A percentile compares a stretch with the other conserved stretches of the same genome.
phyloP scores from a whole-genome alignment of 441 rosid genomes.

The Mallotus japonicus region DNA sequence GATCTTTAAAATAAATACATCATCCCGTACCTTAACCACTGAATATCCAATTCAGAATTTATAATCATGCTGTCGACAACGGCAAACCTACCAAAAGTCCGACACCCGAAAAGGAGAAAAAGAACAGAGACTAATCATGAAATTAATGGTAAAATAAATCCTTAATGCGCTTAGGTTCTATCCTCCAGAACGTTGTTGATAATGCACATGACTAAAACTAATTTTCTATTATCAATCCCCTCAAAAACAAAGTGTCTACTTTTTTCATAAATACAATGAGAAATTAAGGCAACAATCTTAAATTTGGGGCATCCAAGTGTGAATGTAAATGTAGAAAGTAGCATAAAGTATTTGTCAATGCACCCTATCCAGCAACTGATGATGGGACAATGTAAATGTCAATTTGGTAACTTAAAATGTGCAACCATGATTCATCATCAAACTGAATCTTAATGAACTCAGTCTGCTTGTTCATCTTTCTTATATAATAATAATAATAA shows the following conservation, averaged over 20 bases:
- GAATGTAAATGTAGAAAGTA: too few relatives aligned
- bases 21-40: background rate
- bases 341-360: too few relatives aligned
- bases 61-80: background rate
- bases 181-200: background rate
- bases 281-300: too few relatives aligned
- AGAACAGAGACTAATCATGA: background rate
- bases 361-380: too few relatives aligned
- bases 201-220: background rate
- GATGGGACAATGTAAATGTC: too few relatives aligned
- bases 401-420: too few relatives aligned
- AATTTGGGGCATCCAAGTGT: too few relatives aligned
- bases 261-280: too few relatives aligned
- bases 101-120: background rate
- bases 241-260: background rate
- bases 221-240: background rate
- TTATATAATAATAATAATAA: too few relatives aligned
- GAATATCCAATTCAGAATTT: background rate
- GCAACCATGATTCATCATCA: too few relatives aligned
- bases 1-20: background rate
- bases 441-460: too few relatives aligned
- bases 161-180: too few relatives aligned
- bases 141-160: background rate
- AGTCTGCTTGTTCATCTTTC: background rate
- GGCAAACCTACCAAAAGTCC: background rate